Evolutionary conservation across 2,329 filamentous ascomycete genomes (phyloP).

Genomic region (Shiraia bambusicola): DNA sequence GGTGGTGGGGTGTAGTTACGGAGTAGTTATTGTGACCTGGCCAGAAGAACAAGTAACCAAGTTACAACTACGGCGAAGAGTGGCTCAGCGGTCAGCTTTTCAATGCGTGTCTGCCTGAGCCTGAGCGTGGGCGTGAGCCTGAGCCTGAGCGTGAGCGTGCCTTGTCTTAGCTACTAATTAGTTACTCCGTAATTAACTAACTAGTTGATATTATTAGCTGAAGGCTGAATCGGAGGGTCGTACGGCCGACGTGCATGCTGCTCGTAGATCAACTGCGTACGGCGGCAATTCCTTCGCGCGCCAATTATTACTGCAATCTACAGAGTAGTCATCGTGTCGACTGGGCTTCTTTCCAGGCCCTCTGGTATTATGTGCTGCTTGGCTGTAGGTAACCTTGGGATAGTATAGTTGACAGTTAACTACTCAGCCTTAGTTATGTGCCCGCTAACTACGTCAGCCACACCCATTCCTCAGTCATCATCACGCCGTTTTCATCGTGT

Average conservation of each 20-base stretch:
- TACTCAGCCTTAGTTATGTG: conserved; percentile 20
- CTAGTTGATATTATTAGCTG: neutral
- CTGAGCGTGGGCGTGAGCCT: no score
- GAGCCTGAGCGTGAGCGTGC: no score
- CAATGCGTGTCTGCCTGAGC: no score
- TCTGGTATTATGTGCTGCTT: no score
- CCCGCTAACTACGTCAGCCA: conserved; percentile 3
- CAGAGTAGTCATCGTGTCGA: neutral
- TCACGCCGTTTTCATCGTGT: conserved; percentile 3
- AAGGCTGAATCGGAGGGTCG: conserved; percentile 4
- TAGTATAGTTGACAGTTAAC: no score
- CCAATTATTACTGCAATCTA: conserved; percentile 6
- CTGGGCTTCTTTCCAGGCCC: no score
- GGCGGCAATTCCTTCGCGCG: conserved; percentile 5
- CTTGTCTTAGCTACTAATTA: no score
- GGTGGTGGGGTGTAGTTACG: conserved; percentile 1
- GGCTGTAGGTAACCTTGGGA: no score
- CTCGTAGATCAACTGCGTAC: conserved; percentile 9
- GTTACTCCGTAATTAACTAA: no score
- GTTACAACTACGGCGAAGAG: neutral
- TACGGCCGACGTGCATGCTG: conserved; percentile 13
- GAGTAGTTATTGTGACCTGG: conserved; percentile 1
- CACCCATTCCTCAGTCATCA: conserved; percentile 4
- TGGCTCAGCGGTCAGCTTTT: neutral
- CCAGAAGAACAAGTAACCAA: no score